phyloP scores from a whole-genome alignment of 208 protist genomes.

The Polymyxa betae region DNA sequence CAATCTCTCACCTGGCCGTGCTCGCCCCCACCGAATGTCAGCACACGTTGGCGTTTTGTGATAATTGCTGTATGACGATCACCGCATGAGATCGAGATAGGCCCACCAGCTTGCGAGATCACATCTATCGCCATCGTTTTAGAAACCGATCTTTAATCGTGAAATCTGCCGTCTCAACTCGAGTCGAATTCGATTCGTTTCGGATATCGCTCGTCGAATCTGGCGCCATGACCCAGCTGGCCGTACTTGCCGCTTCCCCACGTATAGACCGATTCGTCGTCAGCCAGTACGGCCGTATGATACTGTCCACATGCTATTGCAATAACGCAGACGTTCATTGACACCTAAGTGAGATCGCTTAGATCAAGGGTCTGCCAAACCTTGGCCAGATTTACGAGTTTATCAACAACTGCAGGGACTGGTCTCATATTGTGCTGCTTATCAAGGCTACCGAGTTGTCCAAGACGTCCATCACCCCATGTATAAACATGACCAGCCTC shows the following conservation, averaged over 20 bases:
- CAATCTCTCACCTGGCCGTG: no score
- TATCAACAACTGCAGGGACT: neutral
- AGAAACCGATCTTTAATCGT: no score
- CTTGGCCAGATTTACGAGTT: neutral
- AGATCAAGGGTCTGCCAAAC: neutral
- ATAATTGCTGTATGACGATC: slow-evolving; percentile 59
- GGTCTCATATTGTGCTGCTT: slow-evolving; percentile 13
- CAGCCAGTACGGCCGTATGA: slow-evolving; percentile 57
- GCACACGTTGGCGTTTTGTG: slow-evolving; percentile 23
- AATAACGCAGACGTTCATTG: neutral
- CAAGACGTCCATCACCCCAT: slow-evolving; percentile 57
- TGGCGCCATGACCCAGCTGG: slow-evolving; percentile 63
- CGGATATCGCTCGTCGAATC: slow-evolving; percentile 47
- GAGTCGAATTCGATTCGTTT: slow-evolving; percentile 35
- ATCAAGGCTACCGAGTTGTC: slow-evolving; percentile 60
- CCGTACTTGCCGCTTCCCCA: slow-evolving; percentile 65
- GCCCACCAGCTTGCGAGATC: neutral
- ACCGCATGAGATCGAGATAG: slow-evolving; percentile 47
- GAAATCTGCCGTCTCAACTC: no score
- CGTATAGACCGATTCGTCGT: slow-evolving; percentile 58
- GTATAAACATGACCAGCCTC: slow-evolving; percentile 58
- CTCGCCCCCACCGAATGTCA: slow-evolving; percentile 57
- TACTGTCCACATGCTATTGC: slow-evolving; percentile 63
- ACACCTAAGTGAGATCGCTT: neutral
- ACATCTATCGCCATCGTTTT: neutral